These are phyloP conservation scores for Pyrenochaeta sp. DNA, from an alignment of 2,329 filamentous ascomycete species.

Conservation along the genomic window DNA sequence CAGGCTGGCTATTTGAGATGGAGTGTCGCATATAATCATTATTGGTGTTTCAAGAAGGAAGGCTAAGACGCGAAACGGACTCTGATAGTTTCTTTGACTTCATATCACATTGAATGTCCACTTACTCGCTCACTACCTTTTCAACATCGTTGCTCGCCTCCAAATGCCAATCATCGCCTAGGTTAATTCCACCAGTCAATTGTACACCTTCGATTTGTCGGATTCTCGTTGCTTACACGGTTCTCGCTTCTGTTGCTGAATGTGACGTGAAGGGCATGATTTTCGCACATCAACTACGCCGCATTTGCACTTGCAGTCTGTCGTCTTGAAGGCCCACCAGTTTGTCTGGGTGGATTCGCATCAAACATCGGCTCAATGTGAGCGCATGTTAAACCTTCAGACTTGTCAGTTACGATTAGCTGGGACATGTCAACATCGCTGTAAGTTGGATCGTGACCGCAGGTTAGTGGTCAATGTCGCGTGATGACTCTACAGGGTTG, in stretches of 20 bases:
- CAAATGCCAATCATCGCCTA: too few relatives aligned
- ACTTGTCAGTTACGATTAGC: too few relatives aligned
- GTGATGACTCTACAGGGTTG: neutral
- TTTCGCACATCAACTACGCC: too few relatives aligned
- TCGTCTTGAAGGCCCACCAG: neutral
- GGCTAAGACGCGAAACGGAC: neutral
- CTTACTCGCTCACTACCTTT: too few relatives aligned
- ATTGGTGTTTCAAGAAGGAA: neutral
- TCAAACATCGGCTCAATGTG: too few relatives aligned
- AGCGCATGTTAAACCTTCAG: too few relatives aligned
- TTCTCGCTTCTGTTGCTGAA: neutral
- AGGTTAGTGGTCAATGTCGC: neutral
- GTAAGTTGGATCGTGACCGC: too few relatives aligned
- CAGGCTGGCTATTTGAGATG: neutral
- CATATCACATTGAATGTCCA: neutral
- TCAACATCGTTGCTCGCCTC: slow-evolving; percentile 1
- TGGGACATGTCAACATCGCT: too few relatives aligned
- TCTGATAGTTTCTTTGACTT: neutral
- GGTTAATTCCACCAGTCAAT: too few relatives aligned
- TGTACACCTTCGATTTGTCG: too few relatives aligned
- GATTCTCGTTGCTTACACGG: neutral
- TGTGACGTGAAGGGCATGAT: too few relatives aligned
- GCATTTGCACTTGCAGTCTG: neutral
- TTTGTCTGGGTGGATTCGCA: too few relatives aligned
- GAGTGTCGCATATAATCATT: neutral